Conservation (phyloP, 805 yeast species). For the Sugiyamaella chiloensis region DNA sequence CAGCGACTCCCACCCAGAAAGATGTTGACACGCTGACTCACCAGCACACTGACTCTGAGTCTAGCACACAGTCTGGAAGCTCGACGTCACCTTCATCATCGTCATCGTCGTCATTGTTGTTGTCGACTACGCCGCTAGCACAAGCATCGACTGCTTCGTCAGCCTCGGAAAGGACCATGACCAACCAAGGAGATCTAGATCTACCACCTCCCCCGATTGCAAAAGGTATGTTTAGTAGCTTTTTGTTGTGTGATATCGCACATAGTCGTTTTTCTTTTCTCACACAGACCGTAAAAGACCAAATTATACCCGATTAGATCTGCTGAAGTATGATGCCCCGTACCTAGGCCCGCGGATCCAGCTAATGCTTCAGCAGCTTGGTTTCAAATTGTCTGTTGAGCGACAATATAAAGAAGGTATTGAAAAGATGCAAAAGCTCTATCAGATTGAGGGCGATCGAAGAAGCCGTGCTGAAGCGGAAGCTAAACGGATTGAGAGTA, state of each 20-base stretch:
- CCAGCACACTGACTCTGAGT: conserved; percentile 17
- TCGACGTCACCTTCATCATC: conserved; percentile 8
- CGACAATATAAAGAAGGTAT: conserved; percentile 90
- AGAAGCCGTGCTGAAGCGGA: conserved; percentile 83
- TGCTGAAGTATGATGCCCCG: conserved; percentile 89
- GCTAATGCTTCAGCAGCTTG: conserved; percentile 91
- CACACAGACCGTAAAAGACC: conserved; percentile 17
- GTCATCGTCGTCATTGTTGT: too few relatives aligned
- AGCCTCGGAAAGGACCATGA: not conserved
- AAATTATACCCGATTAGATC: conserved; percentile 47
- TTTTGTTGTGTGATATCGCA: too few relatives aligned
- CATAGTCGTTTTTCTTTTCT: too few relatives aligned
- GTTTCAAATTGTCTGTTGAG: conserved; percentile 91
- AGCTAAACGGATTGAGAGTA: conserved; percentile 79
- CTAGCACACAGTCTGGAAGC: conserved; percentile 14
- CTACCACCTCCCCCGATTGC: conserved; percentile 19
- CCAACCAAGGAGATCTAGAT: not conserved
- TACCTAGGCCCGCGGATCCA: conserved; percentile 92
- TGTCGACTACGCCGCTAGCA: too few relatives aligned
- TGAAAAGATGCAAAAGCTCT: conserved; percentile 80
- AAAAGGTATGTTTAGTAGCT: conserved; percentile 16
- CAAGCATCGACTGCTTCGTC: too few relatives aligned
- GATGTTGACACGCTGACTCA: conserved; percentile 11
- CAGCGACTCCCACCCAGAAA: too few relatives aligned
- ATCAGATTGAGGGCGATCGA: conserved; percentile 88